phyloP scores from a whole-genome alignment of 106 monocot genomes.

The Dendrobium nobile region DNA sequence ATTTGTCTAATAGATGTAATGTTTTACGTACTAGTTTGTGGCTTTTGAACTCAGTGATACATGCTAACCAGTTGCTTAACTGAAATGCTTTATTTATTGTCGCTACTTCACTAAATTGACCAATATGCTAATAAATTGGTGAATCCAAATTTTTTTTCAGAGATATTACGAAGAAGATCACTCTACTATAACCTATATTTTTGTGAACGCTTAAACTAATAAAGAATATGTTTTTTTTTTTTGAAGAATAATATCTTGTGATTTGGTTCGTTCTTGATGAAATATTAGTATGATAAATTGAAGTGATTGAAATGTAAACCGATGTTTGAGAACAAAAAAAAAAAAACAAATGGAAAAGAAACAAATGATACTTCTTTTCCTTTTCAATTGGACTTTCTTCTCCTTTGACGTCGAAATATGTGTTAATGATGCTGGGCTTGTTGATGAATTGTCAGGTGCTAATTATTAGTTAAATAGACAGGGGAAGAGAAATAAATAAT shows the following conservation, averaged over 20 bases:
- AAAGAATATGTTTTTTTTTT: neutral
- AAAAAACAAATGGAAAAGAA: too few relatives aligned
- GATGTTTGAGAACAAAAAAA: neutral
- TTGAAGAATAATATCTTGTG: slow-evolving; percentile 1
- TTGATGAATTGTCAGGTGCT: neutral
- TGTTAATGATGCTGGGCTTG: neutral
- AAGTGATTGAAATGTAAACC: neutral
- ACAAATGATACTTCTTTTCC: neutral
- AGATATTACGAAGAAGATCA: neutral
- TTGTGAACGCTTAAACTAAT: neutral
- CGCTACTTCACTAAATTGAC: neutral
- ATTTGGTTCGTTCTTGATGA: neutral
- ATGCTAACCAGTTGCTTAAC: neutral
- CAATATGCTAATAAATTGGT: neutral
- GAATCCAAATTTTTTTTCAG: neutral
- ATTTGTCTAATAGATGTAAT: neutral
- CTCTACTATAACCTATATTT: neutral
- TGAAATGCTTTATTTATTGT: neutral
- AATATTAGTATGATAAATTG: neutral
- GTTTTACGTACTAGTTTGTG: neutral
- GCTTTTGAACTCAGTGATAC: neutral
- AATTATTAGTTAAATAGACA: neutral
- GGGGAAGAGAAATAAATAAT: neutral
- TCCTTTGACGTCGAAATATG: neutral
- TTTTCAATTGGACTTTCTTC: neutral